Conservation (phyloP, 2,329 filamentous ascomycete genomes). For the Xylariaceae sp. region DNA sequence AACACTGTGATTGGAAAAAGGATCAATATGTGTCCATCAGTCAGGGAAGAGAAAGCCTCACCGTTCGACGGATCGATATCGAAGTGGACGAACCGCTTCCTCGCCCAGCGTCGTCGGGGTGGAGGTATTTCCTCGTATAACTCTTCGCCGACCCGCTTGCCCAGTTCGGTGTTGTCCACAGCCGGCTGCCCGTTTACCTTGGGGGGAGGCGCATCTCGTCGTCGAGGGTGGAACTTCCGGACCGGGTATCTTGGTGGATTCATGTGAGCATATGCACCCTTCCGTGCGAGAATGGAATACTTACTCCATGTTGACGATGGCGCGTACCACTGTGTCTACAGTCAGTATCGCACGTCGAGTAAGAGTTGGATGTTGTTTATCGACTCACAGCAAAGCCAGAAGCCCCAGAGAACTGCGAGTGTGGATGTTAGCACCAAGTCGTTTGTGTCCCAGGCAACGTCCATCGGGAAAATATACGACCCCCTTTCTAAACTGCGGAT, state of each 20-base stretch:
- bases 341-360: background rate
- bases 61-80: slow-evolving; percentile 25
- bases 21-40: background rate
- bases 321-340: slow-evolving; percentile 19
- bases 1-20: slow-evolving; percentile 15
- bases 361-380: background rate
- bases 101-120: slow-evolving; percentile 14
- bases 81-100: slow-evolving; percentile 22
- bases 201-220: background rate
- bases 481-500: too few relatives aligned
- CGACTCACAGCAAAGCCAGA: slow-evolving; percentile 26
- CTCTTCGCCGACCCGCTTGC: slow-evolving; percentile 16
- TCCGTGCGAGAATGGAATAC: background rate
- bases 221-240: slow-evolving; percentile 23
- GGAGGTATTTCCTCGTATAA: slow-evolving; percentile 21
- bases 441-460: background rate
- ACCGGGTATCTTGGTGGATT: slow-evolving; percentile 20
- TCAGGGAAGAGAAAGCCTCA: slow-evolving; percentile 4
- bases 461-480: background rate
- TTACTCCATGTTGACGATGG: slow-evolving; percentile 25
- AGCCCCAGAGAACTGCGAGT: slow-evolving; percentile 22
- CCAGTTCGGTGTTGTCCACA: background rate
- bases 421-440: background rate
- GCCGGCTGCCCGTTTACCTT: background rate
- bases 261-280: slow-evolving; percentile 9